Base-by-base conservation (phyloP, 345 rosid species). In the Acer saccharum region DNA sequence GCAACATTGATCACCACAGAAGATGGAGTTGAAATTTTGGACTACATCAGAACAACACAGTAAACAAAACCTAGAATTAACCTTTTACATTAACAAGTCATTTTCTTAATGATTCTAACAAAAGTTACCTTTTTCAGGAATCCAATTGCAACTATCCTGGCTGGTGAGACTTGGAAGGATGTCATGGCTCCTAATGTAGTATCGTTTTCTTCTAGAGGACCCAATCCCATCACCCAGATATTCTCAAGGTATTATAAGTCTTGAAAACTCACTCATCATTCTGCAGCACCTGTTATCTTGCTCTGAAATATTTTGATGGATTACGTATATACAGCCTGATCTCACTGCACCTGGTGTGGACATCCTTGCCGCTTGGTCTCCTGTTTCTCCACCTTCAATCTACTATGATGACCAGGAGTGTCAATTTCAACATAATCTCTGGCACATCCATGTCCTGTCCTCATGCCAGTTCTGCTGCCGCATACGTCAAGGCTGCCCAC, bases 381-480 rank as follows among this genome's bases (percentile, higher is more conserved):
- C 71, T 10, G 68, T 63, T 1, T 18, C 80, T 29, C 55, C 79
- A 4, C 75, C 77, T 13, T 67, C 72, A 4, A n/a, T 62, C 35
- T 12, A 68, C 7, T 7, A 17, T 17, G 68, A 55, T 0, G 85
- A 82, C 75, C 62, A 79, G 82, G n/a, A 72, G 73, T 41, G 83
- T 76, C 39, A 20, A 61, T 14, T 83, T 52, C 78, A 76, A 79
- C 48, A 18, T 76, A 39, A 66, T 63, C 46, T 83, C 85, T 20
- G 80, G 85, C 50, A 83, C 85, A 57, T 83, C 85, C 41, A 83
- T 83, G 83, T 72, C 83, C 16, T 79, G 85, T 55, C 85, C 82
- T 25, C 85, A 79, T 20, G 80, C 76, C n/a, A 83, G 77, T 35
- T 80, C 72, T 9, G 20, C 76, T 50, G 83, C 85, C 7, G 83